Evolutionary conservation across 495 filamentous ascomycete genomes (phyloP).

Genomic region (Daldinia bambusicola): DNA sequence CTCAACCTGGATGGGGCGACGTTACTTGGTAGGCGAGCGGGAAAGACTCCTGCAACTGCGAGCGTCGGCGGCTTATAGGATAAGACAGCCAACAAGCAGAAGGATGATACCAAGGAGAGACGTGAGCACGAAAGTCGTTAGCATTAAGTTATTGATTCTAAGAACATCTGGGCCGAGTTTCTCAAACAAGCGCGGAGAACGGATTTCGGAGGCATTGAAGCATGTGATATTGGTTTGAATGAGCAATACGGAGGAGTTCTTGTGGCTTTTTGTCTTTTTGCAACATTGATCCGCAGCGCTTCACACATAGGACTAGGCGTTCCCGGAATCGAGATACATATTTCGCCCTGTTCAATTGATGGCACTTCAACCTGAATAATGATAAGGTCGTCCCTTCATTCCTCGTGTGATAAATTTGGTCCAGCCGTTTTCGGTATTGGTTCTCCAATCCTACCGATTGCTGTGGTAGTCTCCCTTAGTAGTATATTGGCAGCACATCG

Average conservation of each 20-base stretch:
- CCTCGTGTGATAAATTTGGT: neutral
- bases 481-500: constrained; percentile 3
- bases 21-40: constrained; percentile 79
- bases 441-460: neutral
- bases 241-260: constrained; percentile 42
- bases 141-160: constrained; percentile 26
- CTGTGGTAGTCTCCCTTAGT: constrained; percentile 21
- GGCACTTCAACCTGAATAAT: constrained; percentile 16
- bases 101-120: constrained; percentile 43
- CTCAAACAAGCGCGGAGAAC: constrained; percentile 23
- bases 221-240: constrained; percentile 44
- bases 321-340: constrained; percentile 40
- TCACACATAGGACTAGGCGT: constrained; percentile 46
- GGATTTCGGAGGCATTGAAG: constrained; percentile 30
- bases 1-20: constrained; percentile 90
- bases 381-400: constrained; percentile 36
- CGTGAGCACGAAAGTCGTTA: constrained; percentile 17
- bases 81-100: neutral
- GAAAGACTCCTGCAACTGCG: constrained; percentile 55
- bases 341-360: constrained; percentile 17
- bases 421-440: neutral
- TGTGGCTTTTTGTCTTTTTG: constrained; percentile 38
- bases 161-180: constrained; percentile 15
- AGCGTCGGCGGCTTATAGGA: constrained; percentile 51
- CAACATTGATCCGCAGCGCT: constrained; percentile 34